phyloP scores from a whole-genome alignment of 108 stramenopile species.

The Cyclotella kingstonii region DNA sequence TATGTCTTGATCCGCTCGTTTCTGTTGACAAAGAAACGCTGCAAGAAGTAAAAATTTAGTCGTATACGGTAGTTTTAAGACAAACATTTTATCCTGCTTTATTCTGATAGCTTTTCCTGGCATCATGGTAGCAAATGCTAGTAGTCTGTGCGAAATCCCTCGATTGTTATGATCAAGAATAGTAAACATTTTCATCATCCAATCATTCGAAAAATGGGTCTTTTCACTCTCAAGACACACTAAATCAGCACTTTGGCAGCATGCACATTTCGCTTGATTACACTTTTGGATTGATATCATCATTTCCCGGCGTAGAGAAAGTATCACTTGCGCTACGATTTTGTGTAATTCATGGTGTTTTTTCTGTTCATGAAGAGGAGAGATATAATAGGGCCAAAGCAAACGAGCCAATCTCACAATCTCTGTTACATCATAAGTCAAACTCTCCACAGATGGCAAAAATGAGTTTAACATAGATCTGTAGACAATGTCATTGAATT shows the following conservation, averaged over 20 bases:
- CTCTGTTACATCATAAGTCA: constrained; percentile 59
- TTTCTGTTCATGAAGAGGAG: constrained; percentile 25
- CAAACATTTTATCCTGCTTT: constrained; percentile 7
- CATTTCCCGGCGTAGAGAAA: neutral
- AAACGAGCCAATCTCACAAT: constrained; percentile 50
- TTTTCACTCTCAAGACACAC: neutral
- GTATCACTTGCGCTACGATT: constrained; percentile 15
- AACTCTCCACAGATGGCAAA: constrained; percentile 44
- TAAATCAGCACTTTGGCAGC: constrained; percentile 6
- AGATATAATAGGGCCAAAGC: constrained; percentile 58
- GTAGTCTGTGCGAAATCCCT: constrained; percentile 25
- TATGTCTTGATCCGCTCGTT: constrained; percentile 55
- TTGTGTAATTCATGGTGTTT: constrained; percentile 1
- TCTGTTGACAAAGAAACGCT: constrained; percentile 74
- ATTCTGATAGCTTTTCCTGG: constrained; percentile 17
- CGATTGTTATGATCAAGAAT: constrained; percentile 36
- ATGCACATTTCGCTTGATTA: constrained; percentile 6
- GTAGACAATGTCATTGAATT: constrained; percentile 22
- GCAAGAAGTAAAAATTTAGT: constrained; percentile 63
- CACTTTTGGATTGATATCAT: neutral
- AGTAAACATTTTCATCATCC: constrained; percentile 19
- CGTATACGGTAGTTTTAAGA: constrained; percentile 47
- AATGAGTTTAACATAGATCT: constrained; percentile 58
- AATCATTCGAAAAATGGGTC: neutral
- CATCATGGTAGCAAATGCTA: constrained; percentile 33